Percentiles rank a stretch among this genome's conserved stretches.
These are phyloP conservation scores for Phytopythium oedochilum DNA, from an alignment of 352 stramenopile species.

Conservation along the genomic window DNA sequence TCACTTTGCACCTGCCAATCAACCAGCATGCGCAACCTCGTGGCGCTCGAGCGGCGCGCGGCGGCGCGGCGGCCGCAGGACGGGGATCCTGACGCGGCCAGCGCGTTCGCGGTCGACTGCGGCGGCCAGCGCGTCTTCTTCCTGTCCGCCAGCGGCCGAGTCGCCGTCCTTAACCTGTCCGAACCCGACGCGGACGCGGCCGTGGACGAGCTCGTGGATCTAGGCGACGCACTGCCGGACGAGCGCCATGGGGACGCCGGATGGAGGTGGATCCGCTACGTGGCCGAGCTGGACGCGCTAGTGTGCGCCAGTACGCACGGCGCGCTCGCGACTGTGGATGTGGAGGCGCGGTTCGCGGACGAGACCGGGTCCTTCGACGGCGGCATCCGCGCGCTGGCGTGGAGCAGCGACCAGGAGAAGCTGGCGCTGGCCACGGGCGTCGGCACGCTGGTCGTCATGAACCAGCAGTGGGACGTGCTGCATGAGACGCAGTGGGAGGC, in stretches of 20 bases:
- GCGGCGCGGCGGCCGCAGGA: slow-evolving; percentile 27
- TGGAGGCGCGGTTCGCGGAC: slow-evolving; percentile 38
- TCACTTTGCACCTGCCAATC: not conserved
- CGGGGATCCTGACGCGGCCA: not conserved
- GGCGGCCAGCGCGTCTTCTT: slow-evolving; percentile 34
- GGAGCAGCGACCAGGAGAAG: slow-evolving; percentile 68
- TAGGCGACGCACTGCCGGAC: slow-evolving; percentile 7
- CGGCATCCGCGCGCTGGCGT: slow-evolving; percentile 56
- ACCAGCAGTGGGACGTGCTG: slow-evolving; percentile 72
- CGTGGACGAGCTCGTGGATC: slow-evolving; percentile 27
- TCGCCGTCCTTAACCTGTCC: slow-evolving; percentile 23
- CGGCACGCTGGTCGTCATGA: slow-evolving; percentile 67
- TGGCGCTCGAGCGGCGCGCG: slow-evolving; percentile 38
- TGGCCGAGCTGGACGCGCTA: slow-evolving; percentile 52
- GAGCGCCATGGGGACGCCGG: not conserved
- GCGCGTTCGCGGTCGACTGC: slow-evolving; percentile 28
- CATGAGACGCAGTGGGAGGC: slow-evolving; percentile 49
- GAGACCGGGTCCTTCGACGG: slow-evolving; percentile 64
- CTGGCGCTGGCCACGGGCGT: slow-evolving; percentile 57
- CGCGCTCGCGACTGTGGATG: slow-evolving; percentile 43
- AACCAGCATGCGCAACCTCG: slow-evolving; percentile 52
- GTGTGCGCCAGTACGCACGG: slow-evolving; percentile 50
- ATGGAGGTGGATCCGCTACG: slow-evolving; percentile 65
- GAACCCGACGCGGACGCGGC: slow-evolving; percentile 13
- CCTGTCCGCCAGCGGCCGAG: slow-evolving; percentile 21